Evolutionary conservation across 441 rosid genomes (phyloP).

Genomic region (Populus hybrid): DNA sequence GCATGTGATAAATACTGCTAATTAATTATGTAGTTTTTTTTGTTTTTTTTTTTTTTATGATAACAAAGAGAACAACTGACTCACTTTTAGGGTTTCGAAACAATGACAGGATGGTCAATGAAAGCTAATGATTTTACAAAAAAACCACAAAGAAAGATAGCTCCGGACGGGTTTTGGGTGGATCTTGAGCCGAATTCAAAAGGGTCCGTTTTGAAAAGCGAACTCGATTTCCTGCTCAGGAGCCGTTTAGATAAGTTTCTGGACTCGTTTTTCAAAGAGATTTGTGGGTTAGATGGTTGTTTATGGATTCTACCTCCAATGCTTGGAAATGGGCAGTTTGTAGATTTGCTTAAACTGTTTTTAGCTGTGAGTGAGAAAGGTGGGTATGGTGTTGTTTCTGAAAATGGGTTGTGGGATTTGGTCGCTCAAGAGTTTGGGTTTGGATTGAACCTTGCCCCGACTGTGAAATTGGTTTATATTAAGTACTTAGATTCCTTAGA

Average conservation of each 20-base stretch:
- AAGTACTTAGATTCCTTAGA: conserved; percentile 52
- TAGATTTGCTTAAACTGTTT: conserved; percentile 48
- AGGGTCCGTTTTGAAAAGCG: conserved; percentile 15
- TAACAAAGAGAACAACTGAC: conserved; percentile 15
- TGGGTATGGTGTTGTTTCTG: conserved; percentile 39
- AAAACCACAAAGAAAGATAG: conserved; percentile 21
- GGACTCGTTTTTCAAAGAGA: conserved; percentile 28
- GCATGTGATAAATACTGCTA: not conserved
- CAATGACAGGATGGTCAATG: conserved; percentile 75
- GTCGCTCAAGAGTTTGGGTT: conserved; percentile 55
- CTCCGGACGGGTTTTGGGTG: conserved; percentile 13
- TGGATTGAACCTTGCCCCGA: conserved; percentile 23
- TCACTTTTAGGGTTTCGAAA: conserved; percentile 40
- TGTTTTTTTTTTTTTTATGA: conserved; percentile 11
- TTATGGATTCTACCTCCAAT: conserved; percentile 40
- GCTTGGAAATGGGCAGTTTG: conserved; percentile 41
- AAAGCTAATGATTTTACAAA: conserved; percentile 31
- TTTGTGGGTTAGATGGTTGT: conserved; percentile 25
- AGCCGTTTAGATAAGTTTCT: conserved; percentile 27
- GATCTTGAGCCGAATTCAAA: conserved; percentile 22
- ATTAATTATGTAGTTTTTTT: not conserved
- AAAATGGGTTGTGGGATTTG: conserved; percentile 45
- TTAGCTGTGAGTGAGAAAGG: conserved; percentile 46
- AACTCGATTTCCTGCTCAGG: conserved; percentile 18
- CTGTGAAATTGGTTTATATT: conserved; percentile 47